phyloP scores from a whole-genome alignment of 371 early-diverging fungal genomes.

The Circinella umbellata region DNA sequence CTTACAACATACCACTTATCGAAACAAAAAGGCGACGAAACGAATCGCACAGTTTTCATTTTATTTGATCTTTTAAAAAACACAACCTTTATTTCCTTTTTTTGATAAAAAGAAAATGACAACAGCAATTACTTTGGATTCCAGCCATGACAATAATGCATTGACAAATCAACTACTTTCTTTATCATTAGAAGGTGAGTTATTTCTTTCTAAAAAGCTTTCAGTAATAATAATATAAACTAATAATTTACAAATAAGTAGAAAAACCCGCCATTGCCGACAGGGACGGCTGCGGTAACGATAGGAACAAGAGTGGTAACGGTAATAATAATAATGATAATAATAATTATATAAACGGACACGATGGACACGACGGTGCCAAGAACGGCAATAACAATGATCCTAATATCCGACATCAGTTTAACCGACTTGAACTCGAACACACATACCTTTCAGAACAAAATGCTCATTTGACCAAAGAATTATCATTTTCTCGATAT shows the following conservation, averaged over 20 bases:
- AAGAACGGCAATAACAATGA: background rate
- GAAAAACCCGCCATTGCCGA: background rate
- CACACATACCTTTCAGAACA: slow-evolving; percentile 48
- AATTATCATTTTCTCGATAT: slow-evolving; percentile 47
- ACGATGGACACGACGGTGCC: no score
- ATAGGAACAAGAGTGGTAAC: no score
- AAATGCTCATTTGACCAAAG: slow-evolving; percentile 43
- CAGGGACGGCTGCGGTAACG: background rate
- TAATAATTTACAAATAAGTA: background rate
- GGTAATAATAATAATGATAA: no score
- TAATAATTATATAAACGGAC: no score
- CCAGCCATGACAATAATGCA: background rate
- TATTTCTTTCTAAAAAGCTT: no score
- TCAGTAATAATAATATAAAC: background rate
- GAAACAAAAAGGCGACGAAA: no score
- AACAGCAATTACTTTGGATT: slow-evolving; percentile 2
- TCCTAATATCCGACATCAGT: slow-evolving; percentile 3
- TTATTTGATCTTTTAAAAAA: no score
- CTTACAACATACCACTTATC: no score
- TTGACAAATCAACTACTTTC: slow-evolving; percentile 1
- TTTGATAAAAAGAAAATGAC: slow-evolving; percentile 4
- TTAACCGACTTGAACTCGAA: slow-evolving; percentile 44
- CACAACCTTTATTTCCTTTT: background rate
- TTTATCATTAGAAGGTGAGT: slow-evolving; percentile 9
- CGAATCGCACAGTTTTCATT: no score